A percentile compares a stretch with the other conserved stretches of the same genome.
phyloP scores from a whole-genome alignment of 257 asterid genomes.

The Gentiana macrophylla region DNA sequence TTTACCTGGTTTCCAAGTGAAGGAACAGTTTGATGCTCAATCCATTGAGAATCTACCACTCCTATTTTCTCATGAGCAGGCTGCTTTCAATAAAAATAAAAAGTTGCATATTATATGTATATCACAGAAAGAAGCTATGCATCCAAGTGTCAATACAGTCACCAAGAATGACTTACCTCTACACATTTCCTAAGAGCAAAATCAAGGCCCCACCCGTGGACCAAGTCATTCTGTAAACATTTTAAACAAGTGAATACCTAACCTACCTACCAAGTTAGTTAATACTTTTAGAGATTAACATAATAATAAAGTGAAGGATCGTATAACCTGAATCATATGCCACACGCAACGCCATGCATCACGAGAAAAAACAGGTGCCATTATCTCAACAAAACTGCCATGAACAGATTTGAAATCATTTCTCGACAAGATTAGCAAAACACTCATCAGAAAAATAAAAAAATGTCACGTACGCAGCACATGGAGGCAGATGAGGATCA shows the following conservation, averaged over 20 bases:
- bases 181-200: slow-evolving; percentile 90
- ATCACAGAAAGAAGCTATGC: background rate
- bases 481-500: slow-evolving; percentile 87
- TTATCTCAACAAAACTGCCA: slow-evolving; percentile 87
- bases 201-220: slow-evolving; percentile 99
- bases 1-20: slow-evolving; percentile 85
- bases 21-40: slow-evolving; percentile 92
- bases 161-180: slow-evolving; percentile 40
- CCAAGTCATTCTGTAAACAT: slow-evolving; percentile 73
- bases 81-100: slow-evolving; percentile 21
- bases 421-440: background rate
- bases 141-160: too few relatives aligned
- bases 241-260: slow-evolving; percentile 22
- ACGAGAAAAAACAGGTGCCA: slow-evolving; percentile 97
- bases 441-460: background rate
- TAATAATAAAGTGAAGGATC: slow-evolving; percentile 1
- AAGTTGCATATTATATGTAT: background rate
- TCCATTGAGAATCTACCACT: slow-evolving; percentile 91
- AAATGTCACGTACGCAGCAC: slow-evolving; percentile 78
- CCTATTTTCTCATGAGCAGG: slow-evolving; percentile 95
- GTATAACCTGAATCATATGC: slow-evolving; percentile 86
- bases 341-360: slow-evolving; percentile 96
- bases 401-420: background rate
- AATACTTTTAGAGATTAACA: background rate
- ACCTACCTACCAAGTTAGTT: background rate